These are phyloP conservation scores for Myriosclerotinia curreyana DNA, from an alignment of 2,329 filamentous ascomycete genomes.

Conservation along the genomic window DNA sequence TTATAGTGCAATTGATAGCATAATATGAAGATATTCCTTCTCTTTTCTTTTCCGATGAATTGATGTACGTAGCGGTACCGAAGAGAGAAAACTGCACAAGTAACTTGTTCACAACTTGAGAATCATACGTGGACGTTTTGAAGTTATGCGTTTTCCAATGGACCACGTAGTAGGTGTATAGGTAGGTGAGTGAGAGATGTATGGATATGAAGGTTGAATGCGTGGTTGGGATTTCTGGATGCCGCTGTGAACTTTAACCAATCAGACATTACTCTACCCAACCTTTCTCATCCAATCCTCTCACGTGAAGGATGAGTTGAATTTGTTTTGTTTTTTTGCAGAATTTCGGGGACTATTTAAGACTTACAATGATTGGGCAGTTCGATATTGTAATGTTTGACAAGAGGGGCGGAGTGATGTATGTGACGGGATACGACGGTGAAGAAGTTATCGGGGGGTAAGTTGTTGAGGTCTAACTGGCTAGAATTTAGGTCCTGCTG, in stretches of 20 bases:
- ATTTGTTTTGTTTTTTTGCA: slow-evolving; percentile 15
- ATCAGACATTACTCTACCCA: slow-evolving; percentile 28
- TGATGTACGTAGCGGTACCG: slow-evolving; percentile 25
- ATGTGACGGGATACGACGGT: slow-evolving; percentile 25
- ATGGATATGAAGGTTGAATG: slow-evolving; percentile 26
- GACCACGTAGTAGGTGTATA: slow-evolving; percentile 33
- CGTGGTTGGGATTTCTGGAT: slow-evolving; percentile 13
- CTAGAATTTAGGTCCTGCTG: background rate
- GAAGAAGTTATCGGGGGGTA: slow-evolving; percentile 18
- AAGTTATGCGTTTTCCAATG: slow-evolving; percentile 28
- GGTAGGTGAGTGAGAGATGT: slow-evolving; percentile 24
- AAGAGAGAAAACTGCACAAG: slow-evolving; percentile 14
- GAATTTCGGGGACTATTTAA: slow-evolving; percentile 22
- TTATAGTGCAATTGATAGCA: slow-evolving; percentile 32
- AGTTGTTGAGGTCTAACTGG: slow-evolving; percentile 19
- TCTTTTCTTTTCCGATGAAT: slow-evolving; percentile 22
- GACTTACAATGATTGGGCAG: slow-evolving; percentile 24
- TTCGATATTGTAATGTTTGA: slow-evolving; percentile 25
- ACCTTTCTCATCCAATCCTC: slow-evolving; percentile 6
- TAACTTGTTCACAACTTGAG: slow-evolving; percentile 23
- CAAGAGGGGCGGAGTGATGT: slow-evolving; percentile 26
- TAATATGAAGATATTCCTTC: slow-evolving; percentile 28
- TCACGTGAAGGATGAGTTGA: slow-evolving; percentile 21
- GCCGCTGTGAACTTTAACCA: slow-evolving; percentile 32
- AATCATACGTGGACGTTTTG: slow-evolving; percentile 36